Base-by-base conservation (phyloP, 768 basidiomycete species). In the Guyanaporus albipodus region DNA sequence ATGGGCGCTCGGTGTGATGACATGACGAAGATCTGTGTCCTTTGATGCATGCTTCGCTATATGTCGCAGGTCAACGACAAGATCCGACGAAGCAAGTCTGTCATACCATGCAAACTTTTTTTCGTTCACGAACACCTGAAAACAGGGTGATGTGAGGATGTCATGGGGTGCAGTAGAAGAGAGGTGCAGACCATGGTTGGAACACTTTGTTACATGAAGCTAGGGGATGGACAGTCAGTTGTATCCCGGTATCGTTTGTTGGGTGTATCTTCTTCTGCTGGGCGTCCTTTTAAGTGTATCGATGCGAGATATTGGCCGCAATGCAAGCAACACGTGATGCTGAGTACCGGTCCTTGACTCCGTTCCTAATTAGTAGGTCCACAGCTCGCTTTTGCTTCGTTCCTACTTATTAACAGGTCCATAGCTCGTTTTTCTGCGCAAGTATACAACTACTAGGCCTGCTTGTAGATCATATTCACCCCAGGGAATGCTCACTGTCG, bases 1-100 rank as follows among this genome's bases (percentile, higher is more conserved):
- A 73, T 4, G 91, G 91, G 17, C 93, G 75, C 56, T 91, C 88
- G 24, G 82, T 82, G 62, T 96, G 93, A 38, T 78, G 78, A 64
- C 93, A 96, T 12, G 81, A 81, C 3, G 91, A 91, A 11, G 92
- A 93, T 43, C 93, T 83, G 60, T 96, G 92, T 0, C 93, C 93
- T 69, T 93, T 93, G 63, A 94, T 93, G 67, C 93, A 96, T 11
- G 90, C 85, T 72, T 87, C 87, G 67, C 92, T 93, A 58, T 18
- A 27, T 40, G 32, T 28, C 15, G 26, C 18, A 41, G 29, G 53
- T 56, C 21, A 65, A 53, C 41, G 48, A 38, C 22, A 19, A 26
- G 24, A 52, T 37, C 29, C 27, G 23, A 18, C 11, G 14, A 24
- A 27, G 44, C 6, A 23, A 48, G 26, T 31, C 34, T n/a, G 39